These are phyloP conservation scores for Cadophora luteo-olivacea DNA, from an alignment of 2,329 filamentous ascomycete genomes.

Conservation along the genomic window DNA sequence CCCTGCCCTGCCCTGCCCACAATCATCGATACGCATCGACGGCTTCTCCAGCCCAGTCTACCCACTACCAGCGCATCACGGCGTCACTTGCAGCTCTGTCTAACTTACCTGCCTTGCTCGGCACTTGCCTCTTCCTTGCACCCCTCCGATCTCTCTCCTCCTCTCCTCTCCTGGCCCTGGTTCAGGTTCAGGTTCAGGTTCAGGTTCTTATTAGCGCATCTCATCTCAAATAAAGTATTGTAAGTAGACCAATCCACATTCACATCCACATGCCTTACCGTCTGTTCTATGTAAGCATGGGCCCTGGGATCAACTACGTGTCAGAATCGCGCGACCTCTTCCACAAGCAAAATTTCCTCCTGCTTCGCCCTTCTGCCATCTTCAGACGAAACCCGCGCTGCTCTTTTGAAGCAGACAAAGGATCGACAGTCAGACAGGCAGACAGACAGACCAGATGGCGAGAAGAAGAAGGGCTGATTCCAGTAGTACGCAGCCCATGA, in stretches of 20 bases:
- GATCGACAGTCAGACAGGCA: neutral
- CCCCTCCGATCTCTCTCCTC: neutral
- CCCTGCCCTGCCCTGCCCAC: neutral
- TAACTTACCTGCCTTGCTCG: neutral
- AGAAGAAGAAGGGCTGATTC: constrained; percentile 46
- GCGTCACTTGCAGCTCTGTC: neutral
- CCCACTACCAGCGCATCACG: neutral
- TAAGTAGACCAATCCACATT: constrained; percentile 21
- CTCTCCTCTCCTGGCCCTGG: neutral
- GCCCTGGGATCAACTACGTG: constrained; percentile 23
- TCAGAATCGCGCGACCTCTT: constrained; percentile 19
- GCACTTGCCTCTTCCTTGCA: constrained; percentile 3
- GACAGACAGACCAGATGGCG: constrained; percentile 37
- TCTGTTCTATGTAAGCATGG: constrained; percentile 19
- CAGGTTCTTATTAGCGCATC: constrained; percentile 6
- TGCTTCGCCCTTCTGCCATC: constrained; percentile 4
- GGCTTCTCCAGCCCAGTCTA: neutral
- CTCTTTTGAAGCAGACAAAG: constrained; percentile 2
- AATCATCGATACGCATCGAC: neutral
- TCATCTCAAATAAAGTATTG: constrained; percentile 17
- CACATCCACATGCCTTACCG: constrained; percentile 15
- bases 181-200: neutral
- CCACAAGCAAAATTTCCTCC: constrained; percentile 1
- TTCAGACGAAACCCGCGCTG: constrained; percentile 12
- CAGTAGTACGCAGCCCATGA: constrained; percentile 49